Conservation (phyloP, 345 rosid species). For the Gossypium rotundifolium region DNA sequence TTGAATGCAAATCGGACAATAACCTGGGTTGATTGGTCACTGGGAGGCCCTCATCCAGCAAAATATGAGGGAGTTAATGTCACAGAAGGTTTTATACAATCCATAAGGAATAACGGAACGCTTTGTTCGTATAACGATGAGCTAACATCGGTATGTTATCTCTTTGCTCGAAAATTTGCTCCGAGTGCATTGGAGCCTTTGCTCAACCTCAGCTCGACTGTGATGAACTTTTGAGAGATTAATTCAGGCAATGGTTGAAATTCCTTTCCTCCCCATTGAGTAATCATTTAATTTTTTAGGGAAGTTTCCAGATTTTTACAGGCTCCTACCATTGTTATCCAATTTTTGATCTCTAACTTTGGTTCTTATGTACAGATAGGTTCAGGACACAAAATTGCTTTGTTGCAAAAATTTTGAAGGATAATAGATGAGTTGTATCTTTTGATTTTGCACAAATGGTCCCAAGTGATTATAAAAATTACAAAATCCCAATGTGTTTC, state of each 20-base stretch:
- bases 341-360: background rate
- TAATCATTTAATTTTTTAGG: background rate
- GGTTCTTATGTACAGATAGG: constrained; percentile 11
- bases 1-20: constrained; percentile 61
- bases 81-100: constrained; percentile 53
- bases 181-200: constrained; percentile 64
- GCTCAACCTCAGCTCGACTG: constrained; percentile 59
- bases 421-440: background rate
- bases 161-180: constrained; percentile 88
- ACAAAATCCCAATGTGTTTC: background rate
- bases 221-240: constrained; percentile 54
- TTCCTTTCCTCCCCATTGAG: background rate
- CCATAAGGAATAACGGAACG: constrained; percentile 58
- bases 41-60: constrained; percentile 87
- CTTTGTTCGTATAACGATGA: constrained; percentile 60
- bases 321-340: background rate
- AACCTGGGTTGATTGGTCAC: constrained; percentile 94
- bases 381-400: background rate
- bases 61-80: constrained; percentile 42
- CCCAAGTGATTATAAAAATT: background rate
- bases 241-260: background rate
- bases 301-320: background rate
- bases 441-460: background rate
- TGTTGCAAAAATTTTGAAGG: background rate
- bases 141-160: constrained; percentile 67